Evolutionary conservation across 768 basidiomycete species (phyloP).

Genomic region (Thelephora aurantiotincta): DNA sequence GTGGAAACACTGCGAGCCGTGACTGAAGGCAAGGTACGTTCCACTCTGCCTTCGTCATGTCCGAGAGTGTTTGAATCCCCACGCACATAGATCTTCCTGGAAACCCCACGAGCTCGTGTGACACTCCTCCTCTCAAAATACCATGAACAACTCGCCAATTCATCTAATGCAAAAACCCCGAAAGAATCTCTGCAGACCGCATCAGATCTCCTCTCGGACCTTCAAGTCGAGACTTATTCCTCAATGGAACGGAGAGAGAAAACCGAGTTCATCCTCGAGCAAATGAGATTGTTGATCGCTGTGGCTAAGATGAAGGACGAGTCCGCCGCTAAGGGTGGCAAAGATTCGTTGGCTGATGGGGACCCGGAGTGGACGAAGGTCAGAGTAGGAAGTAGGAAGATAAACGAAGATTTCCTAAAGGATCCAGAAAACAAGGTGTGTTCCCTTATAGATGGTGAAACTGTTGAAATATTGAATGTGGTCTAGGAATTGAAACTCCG

Average conservation of each 20-base stretch:
- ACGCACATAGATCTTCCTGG: slow-evolving; percentile 73
- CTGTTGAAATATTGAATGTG: slow-evolving; percentile 1
- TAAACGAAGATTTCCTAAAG: slow-evolving; percentile 87
- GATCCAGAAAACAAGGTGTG: slow-evolving; percentile 77
- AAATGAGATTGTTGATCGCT: slow-evolving; percentile 81
- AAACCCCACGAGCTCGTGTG: slow-evolving; percentile 90
- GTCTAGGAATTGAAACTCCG: slow-evolving; percentile 88
- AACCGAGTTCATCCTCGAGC: slow-evolving; percentile 95
- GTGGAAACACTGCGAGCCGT: slow-evolving; percentile 82
- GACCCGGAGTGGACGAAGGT: slow-evolving; percentile 92
- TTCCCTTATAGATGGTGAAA: slow-evolving; percentile 4
- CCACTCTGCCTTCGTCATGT: background rate
- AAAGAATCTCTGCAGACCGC: slow-evolving; percentile 75
- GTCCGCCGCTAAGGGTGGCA: slow-evolving; percentile 41
- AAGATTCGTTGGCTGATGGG: slow-evolving; percentile 48
- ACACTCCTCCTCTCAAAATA: slow-evolving; percentile 77
- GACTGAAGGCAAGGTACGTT: slow-evolving; percentile 88
- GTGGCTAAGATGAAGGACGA: slow-evolving; percentile 67
- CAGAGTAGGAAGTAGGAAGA: slow-evolving; percentile 80
- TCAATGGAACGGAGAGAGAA: slow-evolving; percentile 98
- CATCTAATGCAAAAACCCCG: slow-evolving; percentile 25
- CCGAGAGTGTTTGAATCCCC: background rate
- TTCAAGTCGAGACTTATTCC: slow-evolving; percentile 98
- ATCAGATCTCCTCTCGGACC: slow-evolving; percentile 83
- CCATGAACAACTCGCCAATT: slow-evolving; percentile 57